Conservation (phyloP, 345 rosid species). For the Heritiera littoralis region DNA sequence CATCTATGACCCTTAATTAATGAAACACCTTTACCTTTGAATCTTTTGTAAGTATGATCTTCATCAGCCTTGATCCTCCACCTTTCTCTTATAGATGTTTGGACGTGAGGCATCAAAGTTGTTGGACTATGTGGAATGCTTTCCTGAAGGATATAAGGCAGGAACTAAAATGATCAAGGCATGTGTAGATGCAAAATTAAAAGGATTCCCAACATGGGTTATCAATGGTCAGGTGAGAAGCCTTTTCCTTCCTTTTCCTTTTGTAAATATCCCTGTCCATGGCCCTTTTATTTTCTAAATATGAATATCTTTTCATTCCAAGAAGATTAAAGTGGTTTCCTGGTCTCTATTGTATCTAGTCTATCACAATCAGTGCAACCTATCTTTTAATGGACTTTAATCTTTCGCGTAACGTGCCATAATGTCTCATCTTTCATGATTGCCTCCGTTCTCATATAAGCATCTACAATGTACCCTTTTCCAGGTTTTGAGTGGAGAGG, state of each 20-base stretch:
- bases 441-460: not conserved
- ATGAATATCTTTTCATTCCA: not conserved
- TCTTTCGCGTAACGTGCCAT: not conserved
- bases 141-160: slow-evolving; percentile 77
- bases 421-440: not conserved
- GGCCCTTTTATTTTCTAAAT: not conserved
- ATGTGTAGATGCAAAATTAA: slow-evolving; percentile 67
- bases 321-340: not conserved
- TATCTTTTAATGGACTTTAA: not conserved
- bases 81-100: slow-evolving; percentile 55
- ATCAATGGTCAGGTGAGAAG: slow-evolving; percentile 70
- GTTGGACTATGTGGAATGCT: slow-evolving; percentile 84
- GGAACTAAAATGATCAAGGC: slow-evolving; percentile 76
- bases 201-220: slow-evolving; percentile 95
- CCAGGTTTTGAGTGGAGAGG: slow-evolving; percentile 79
- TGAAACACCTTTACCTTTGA: not conserved
- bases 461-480: not conserved
- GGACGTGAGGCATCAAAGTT: slow-evolving; percentile 76
- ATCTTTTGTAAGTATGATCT: not conserved
- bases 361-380: not conserved
- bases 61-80: not conserved
- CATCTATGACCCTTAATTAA: not conserved
- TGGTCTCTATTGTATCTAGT: not conserved
- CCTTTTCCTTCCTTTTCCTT: slow-evolving; percentile 2
- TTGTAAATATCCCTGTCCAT: not conserved